Evolutionary conservation across 2,329 filamentous ascomycete species (phyloP).

Genomic region (Aureobasidium musti): DNA sequence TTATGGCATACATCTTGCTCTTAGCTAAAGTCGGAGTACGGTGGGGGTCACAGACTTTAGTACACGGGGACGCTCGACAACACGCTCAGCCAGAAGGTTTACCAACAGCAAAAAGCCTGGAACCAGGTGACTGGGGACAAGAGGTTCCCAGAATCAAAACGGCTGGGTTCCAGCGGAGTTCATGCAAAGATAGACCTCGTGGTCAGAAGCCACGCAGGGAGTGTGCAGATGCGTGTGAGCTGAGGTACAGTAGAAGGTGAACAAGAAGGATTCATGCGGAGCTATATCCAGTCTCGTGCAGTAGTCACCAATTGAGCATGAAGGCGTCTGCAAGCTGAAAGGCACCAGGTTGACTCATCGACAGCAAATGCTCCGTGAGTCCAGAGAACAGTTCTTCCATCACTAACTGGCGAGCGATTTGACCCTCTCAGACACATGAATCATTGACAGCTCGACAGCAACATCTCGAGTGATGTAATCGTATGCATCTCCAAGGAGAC

Average conservation of each 20-base stretch:
- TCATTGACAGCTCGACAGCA: background rate
- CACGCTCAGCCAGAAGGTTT: too few species aligned
- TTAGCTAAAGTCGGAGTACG: too few species aligned
- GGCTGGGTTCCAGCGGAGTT: background rate
- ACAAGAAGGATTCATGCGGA: conserved; percentile 3
- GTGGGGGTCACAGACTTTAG: too few species aligned
- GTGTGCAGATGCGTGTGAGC: background rate
- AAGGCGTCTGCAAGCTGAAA: background rate
- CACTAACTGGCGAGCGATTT: background rate
- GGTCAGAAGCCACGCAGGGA: background rate
- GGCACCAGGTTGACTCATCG: conserved; percentile 7
- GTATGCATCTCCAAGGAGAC: conserved; percentile 16
- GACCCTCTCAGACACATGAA: background rate
- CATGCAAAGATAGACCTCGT: conserved; percentile 2
- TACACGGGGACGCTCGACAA: too few species aligned
- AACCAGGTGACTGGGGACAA: conserved; percentile 10
- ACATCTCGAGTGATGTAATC: background rate
- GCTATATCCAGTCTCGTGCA: conserved; percentile 10
- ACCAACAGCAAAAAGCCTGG: background rate
- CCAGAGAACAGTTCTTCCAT: background rate
- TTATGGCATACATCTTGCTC: too few species aligned
- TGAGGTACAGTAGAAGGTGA: conserved; percentile 2
- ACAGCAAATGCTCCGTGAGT: background rate
- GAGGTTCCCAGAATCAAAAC: background rate
- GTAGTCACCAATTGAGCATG: background rate